Evolutionary conservation across 2,329 filamentous ascomycete species (phyloP).

Genomic region (Talaromyces sp.): DNA sequence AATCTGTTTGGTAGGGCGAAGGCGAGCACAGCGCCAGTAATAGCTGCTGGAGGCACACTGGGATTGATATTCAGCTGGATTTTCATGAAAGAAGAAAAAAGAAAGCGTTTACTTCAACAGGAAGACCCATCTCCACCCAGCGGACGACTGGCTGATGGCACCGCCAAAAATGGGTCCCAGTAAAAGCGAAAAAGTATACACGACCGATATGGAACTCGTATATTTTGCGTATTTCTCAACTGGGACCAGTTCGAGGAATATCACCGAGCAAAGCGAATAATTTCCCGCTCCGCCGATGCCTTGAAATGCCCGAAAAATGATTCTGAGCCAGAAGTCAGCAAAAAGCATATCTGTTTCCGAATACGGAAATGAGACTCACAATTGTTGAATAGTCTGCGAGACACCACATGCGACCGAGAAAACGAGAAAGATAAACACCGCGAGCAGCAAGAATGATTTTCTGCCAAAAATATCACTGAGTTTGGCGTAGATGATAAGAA

Average conservation of each 20-base stretch:
- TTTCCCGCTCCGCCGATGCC: constrained; percentile 26
- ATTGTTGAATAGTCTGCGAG: constrained; percentile 29
- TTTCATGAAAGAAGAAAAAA: not conserved
- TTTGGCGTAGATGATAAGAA: constrained; percentile 55
- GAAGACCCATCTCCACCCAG: constrained; percentile 25
- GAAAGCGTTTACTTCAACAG: constrained; percentile 16
- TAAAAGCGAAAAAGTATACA: not conserved
- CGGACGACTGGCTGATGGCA: constrained; percentile 16
- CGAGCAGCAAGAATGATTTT: constrained; percentile 39
- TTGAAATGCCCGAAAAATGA: too few relatives aligned
- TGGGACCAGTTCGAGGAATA: constrained; percentile 15
- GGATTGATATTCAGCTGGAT: not conserved
- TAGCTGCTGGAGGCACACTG: not conserved
- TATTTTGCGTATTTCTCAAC: constrained; percentile 12
- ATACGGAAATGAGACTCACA: constrained; percentile 22
- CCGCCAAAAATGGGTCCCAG: constrained; percentile 21
- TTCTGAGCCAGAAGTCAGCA: constrained; percentile 6
- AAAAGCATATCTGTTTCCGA: not conserved
- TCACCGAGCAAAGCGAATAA: constrained; percentile 15
- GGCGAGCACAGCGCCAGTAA: not conserved
- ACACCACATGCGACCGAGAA: constrained; percentile 42
- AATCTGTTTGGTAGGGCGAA: not conserved
- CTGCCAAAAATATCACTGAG: constrained; percentile 57
- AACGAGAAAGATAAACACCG: constrained; percentile 38
- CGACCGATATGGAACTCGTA: not conserved